phyloP scores from a whole-genome alignment of 257 asterid species.

The Solanum lignicaule region DNA sequence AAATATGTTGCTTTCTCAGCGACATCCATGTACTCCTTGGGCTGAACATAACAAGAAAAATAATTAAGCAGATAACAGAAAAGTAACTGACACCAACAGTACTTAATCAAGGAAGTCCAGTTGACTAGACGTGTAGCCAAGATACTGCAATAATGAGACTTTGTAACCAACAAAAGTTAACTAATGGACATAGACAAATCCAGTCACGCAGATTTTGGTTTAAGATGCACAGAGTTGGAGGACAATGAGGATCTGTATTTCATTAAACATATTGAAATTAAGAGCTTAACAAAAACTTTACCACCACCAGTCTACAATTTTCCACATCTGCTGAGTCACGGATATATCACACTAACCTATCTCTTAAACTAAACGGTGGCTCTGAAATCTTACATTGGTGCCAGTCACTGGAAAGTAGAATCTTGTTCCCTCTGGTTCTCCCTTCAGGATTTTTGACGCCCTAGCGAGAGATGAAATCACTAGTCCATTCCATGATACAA shows the following conservation, averaged over 20 bases:
- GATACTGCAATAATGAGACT: neutral
- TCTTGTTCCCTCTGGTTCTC: constrained; percentile 50
- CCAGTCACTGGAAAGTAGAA: constrained; percentile 67
- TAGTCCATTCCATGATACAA: constrained; percentile 97
- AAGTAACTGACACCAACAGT: neutral
- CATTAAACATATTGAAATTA: neutral
- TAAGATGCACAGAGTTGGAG: neutral
- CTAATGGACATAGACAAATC: neutral
- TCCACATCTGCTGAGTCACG: neutral
- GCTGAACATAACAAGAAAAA: constrained; percentile 25
- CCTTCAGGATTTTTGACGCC: constrained; percentile 73
- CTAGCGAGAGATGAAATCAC: constrained; percentile 81
- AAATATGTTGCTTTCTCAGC: constrained; percentile 82
- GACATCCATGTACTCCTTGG: constrained; percentile 69
- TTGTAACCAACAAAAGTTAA: neutral
- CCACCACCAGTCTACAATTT: neutral
- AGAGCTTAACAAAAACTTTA: neutral
- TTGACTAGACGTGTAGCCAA: neutral
- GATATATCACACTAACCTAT: neutral
- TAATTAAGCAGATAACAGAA: constrained; percentile 4
- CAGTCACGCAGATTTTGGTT: neutral
- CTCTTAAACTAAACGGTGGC: neutral
- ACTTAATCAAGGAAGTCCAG: neutral
- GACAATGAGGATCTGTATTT: neutral
- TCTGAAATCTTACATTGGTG: constrained; percentile 41